phyloP scores from a whole-genome alignment of 805 yeast species.

The Yamadazyma nakazawae region DNA sequence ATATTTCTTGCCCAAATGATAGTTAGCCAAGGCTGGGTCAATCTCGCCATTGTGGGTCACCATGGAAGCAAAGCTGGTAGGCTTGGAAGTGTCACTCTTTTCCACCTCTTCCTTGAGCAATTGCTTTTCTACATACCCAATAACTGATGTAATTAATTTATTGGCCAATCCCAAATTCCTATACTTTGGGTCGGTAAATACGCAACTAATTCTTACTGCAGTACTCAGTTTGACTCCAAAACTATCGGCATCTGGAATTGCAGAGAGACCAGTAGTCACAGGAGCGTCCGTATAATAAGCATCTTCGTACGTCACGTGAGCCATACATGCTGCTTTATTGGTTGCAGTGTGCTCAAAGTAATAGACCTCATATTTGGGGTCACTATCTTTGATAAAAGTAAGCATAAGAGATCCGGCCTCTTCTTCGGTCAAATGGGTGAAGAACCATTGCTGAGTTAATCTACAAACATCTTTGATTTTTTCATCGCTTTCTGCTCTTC shows the following conservation, averaged over 20 bases:
- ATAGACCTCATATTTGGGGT: slow-evolving; percentile 23
- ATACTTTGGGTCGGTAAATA: slow-evolving; percentile 24
- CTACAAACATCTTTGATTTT: slow-evolving; percentile 12
- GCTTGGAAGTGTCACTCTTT: slow-evolving; percentile 19
- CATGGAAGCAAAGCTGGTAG: slow-evolving; percentile 32
- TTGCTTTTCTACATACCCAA: slow-evolving; percentile 29
- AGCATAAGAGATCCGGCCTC: slow-evolving; percentile 22
- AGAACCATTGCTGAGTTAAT: slow-evolving; percentile 1
- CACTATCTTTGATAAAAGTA: slow-evolving; percentile 13
- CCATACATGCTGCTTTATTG: slow-evolving; percentile 21
- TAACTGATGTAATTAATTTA: slow-evolving; percentile 23
- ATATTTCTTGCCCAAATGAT: slow-evolving; percentile 33
- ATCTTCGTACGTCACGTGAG: slow-evolving; percentile 21
- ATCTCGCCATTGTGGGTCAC: slow-evolving; percentile 25
- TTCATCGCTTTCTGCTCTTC: slow-evolving; percentile 12
- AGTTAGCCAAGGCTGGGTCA: slow-evolving; percentile 28
- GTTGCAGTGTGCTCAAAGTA: slow-evolving; percentile 22
- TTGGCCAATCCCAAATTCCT: slow-evolving; percentile 30
- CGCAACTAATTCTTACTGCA: slow-evolving; percentile 24
- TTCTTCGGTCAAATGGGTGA: slow-evolving; percentile 11
- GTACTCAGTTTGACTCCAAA: slow-evolving; percentile 34
- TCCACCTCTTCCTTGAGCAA: slow-evolving; percentile 25
- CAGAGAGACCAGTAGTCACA: slow-evolving; percentile 21
- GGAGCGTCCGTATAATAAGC: slow-evolving; percentile 30
- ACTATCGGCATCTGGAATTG: slow-evolving; percentile 28